Conservation (phyloP, 1,284 basidiomycete species). For the Marasmius fiardii region DNA sequence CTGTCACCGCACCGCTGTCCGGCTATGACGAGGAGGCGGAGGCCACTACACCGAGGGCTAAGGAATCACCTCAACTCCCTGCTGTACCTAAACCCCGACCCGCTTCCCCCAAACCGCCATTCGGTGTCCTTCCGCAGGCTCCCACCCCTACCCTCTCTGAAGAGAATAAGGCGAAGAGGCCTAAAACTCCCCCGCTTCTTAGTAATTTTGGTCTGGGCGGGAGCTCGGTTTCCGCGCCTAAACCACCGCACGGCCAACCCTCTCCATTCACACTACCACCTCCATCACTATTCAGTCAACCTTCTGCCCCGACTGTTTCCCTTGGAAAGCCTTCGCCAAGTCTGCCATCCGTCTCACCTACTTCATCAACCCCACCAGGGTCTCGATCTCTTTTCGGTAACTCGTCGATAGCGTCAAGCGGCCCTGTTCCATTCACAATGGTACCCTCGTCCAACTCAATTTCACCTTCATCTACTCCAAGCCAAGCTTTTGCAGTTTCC, state of each 20-base stretch:
- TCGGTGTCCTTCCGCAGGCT: constrained; percentile 24
- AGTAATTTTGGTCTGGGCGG: constrained; percentile 14
- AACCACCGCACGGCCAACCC: not conserved
- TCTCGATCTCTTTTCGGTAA: not conserved
- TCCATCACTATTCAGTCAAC: not conserved
- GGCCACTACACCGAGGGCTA: not conserved
- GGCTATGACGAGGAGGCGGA: constrained; percentile 32
- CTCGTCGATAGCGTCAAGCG: too few species aligned
- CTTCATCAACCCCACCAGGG: not conserved
- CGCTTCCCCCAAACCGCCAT: constrained; percentile 33
- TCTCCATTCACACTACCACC: not conserved
- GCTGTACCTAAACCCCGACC: constrained; percentile 22
- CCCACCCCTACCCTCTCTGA: constrained; percentile 22
- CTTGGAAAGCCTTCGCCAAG: not conserved
- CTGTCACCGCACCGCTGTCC: constrained; percentile 41
- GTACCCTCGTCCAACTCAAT: not conserved
- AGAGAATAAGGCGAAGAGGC: constrained; percentile 27
- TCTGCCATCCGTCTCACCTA: not conserved
- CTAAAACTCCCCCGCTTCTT: constrained; percentile 42
- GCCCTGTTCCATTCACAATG: not conserved
- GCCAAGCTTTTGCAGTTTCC: not conserved
- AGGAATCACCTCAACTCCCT: constrained; percentile 14
- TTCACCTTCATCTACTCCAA: not conserved
- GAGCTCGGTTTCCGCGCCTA: not conserved
- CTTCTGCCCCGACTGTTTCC: not conserved